Percentiles rank a stretch among this genome's conserved stretches.
Conservation (phyloP, 164 flowering plant genomes). For the Houttuynia cordata region DNA sequence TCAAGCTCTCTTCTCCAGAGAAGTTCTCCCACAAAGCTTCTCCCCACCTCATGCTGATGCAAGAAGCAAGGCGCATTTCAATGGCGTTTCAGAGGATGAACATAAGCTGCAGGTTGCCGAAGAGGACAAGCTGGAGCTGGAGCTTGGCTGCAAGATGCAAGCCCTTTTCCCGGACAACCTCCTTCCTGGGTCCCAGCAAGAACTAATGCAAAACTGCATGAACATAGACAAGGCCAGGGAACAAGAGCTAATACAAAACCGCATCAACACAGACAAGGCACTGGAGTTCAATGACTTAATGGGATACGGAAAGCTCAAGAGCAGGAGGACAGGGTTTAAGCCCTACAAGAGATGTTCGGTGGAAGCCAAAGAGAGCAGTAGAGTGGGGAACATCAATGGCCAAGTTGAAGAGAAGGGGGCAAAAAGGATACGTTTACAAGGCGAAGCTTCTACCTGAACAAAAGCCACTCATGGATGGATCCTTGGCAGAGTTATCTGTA, state of each 20-base stretch:
- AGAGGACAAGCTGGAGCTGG: conserved; percentile 12
- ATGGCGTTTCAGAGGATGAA: conserved; percentile 15
- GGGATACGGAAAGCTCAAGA: conserved; percentile 42
- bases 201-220: not conserved
- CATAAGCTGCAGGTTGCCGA: conserved; percentile 6
- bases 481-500: conserved; percentile 10
- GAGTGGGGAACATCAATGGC: conserved; percentile 16
- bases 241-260: conserved; percentile 5
- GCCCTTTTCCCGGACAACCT: conserved; percentile 14
- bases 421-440: conserved; percentile 69
- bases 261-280: conserved; percentile 16
- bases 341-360: conserved; percentile 90
- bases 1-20: conserved; percentile 70
- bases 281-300: conserved; percentile 23
- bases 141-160: conserved; percentile 32
- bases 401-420: conserved; percentile 51
- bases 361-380: conserved; percentile 55
- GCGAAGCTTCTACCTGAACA: conserved; percentile 42
- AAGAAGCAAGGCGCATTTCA: conserved; percentile 17
- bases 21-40: conserved; percentile 84
- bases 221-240: conserved; percentile 23
- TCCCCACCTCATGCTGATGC: conserved; percentile 42
- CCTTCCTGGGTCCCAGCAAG: conserved; percentile 12
- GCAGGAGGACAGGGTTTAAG: conserved; percentile 68
- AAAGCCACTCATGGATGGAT: not conserved